These are phyloP conservation scores for Orobanche coerulescens DNA, from an alignment of 257 asterid species.

Conservation along the genomic window DNA sequence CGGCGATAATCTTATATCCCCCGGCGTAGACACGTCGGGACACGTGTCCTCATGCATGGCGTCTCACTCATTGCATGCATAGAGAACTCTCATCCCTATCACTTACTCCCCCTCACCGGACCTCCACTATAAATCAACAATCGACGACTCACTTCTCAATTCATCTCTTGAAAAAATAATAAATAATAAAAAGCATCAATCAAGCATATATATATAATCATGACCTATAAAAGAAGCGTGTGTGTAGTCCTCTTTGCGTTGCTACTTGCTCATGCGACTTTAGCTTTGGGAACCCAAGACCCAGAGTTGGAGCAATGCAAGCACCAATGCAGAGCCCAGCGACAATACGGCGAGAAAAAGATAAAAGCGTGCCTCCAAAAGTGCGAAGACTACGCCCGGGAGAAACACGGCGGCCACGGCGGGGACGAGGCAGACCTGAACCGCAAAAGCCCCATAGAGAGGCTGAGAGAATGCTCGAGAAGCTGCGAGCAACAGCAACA, in stretches of 20 bases:
- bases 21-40: constrained; percentile 24
- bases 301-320: constrained; percentile 33
- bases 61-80: not conserved
- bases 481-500: constrained; percentile 8
- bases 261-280: constrained; percentile 24
- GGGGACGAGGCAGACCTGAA: not conserved
- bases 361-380: constrained; percentile 9
- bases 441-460: constrained; percentile 23
- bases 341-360: constrained; percentile 7
- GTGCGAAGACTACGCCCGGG: constrained; percentile 21
- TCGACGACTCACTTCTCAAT: not conserved
- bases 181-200: too few species aligned
- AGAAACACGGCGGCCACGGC: constrained; percentile 14
- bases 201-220: too few species aligned
- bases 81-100: constrained; percentile 10
- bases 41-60: constrained; percentile 42
- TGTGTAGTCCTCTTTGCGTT: constrained; percentile 17
- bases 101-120: not conserved
- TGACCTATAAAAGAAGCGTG: not conserved
- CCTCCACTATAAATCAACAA: constrained; percentile 24
- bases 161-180: not conserved
- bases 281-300: constrained; percentile 19
- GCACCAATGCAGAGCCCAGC: constrained; percentile 25
- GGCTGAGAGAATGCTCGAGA: constrained; percentile 23
- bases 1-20: constrained; percentile 24